Evolutionary conservation across 768 basidiomycete genomes (phyloP), one percentile per base, ranked within the genome.

Genomic region (Mycena crocata): DNA sequence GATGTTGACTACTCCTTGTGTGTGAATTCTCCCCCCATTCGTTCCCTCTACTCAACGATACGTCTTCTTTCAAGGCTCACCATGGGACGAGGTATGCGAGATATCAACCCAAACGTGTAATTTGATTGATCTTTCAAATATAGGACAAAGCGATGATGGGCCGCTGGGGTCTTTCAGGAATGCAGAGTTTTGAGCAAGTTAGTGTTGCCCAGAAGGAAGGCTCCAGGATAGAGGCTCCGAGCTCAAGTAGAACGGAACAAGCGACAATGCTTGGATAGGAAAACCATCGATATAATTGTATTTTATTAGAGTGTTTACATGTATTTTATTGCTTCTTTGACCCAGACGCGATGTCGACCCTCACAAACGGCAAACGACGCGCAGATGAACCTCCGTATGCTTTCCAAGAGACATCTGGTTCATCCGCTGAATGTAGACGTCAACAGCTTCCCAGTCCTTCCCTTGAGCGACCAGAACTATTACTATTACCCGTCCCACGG

Each of bases 1-100:
- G 72, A 99, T 99, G 97, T 79, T 99, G 70, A 99, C 97, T 15
- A 99, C 97, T 17, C 95, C 96, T 49, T 98, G 96, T 92, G 73
- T 81, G 93, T 84, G 23, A 34, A 31, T 55, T 64, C 49, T 45
- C 50, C 39, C 60, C 32, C 62, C 37, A 62, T 30, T 30, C 17
- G 73, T 59, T 42, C 49, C 37, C 23, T 7, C 57, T 55, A 15
- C 64, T 57, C 70, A 62, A 52, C 57, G 37, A 14, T 61, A 58
- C 30, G 49, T 40, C 34, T 44, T 40, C 63, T 56, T 57, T 55
- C 52, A 70, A 93, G 93, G 93, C 76, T 92, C 93, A 13, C 93
- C 95, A 45, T 98, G 96, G 97, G 95, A 98, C 74, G 94, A 96
- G 83, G 91, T 89, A 72, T 72, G 80, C 28, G 14, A 9, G 23